Conservation (phyloP, 169 alveolate genomes). For the Plasmodium malariae region DNA sequence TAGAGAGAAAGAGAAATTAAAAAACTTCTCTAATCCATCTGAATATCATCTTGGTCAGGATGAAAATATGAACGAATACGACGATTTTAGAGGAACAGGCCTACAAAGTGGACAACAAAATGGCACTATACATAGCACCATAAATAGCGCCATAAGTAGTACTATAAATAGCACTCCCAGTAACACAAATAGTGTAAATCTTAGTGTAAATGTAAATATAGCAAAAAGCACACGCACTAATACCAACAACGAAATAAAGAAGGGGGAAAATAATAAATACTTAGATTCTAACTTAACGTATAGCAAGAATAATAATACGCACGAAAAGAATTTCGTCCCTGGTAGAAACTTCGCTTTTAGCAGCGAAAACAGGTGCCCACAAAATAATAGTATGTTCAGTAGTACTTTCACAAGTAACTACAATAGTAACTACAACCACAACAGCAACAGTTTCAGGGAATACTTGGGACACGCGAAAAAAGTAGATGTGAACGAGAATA, state of each 20-base stretch:
- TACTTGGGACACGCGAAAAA: not conserved
- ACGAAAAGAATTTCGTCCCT: not conserved
- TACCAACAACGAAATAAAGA: not conserved
- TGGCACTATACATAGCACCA: too few species aligned
- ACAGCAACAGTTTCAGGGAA: not conserved
- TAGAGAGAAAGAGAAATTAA: constrained; percentile 12
- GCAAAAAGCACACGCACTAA: not conserved
- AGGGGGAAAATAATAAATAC: not conserved
- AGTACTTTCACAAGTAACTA: not conserved
- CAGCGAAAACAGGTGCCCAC: not conserved
- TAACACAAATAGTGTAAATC: not conserved
- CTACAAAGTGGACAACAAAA: not conserved
- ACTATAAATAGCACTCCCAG: too few species aligned
- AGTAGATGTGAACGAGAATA: not conserved
- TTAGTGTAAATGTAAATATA: not conserved
- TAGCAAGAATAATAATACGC: not conserved
- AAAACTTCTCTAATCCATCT: not conserved
- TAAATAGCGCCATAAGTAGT: too few species aligned
- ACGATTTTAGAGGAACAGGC: not conserved
- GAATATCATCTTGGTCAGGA: not conserved
- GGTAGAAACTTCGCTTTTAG: not conserved
- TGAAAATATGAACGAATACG: not conserved
- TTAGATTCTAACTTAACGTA: not conserved
- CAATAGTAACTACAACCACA: not conserved
- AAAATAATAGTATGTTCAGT: not conserved